Percentiles rank a stretch among this genome's conserved stretches.
Conservation (phyloP, 2,329 filamentous ascomycete genomes). For the Endothia cerciana region DNA sequence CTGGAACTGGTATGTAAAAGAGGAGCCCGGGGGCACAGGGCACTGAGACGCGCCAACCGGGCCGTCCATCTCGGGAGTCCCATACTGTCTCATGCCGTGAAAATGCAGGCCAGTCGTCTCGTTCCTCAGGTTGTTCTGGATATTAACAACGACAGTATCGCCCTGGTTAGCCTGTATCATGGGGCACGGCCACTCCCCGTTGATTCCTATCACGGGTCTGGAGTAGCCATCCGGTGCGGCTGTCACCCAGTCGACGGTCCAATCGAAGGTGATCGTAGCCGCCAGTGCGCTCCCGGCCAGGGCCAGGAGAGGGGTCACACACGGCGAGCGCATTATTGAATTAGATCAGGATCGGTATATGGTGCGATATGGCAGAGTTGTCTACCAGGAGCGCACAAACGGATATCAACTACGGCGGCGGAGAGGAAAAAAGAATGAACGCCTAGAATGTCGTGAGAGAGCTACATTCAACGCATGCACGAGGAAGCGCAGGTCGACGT, state of each 20-base stretch:
- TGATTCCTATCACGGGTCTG: constrained; percentile 55
- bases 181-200: constrained; percentile 65
- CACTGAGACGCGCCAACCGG: constrained; percentile 59
- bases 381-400: neutral
- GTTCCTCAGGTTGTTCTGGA: constrained; percentile 56
- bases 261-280: constrained; percentile 42
- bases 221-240: constrained; percentile 43
- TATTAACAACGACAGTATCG: constrained; percentile 53
- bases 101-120: constrained; percentile 58
- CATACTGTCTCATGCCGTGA: constrained; percentile 61
- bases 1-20: constrained; percentile 56
- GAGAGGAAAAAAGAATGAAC: neutral
- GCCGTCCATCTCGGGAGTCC: constrained; percentile 62
- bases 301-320: constrained; percentile 20
- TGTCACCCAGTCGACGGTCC: constrained; percentile 47
- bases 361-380: neutral
- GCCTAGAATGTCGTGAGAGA: neutral
- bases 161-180: constrained; percentile 54
- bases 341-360: neutral
- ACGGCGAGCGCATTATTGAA: constrained; percentile 19
- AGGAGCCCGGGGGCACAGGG: constrained; percentile 54
- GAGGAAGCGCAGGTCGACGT: constrained; percentile 16
- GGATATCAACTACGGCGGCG: neutral
- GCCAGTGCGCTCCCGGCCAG: constrained; percentile 36
- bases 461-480: neutral